Percentiles rank a stretch among this genome's conserved stretches.
These are phyloP conservation scores for Chrysoporthe austroafricana DNA, from an alignment of 2,329 filamentous ascomycete genomes.

Conservation along the genomic window DNA sequence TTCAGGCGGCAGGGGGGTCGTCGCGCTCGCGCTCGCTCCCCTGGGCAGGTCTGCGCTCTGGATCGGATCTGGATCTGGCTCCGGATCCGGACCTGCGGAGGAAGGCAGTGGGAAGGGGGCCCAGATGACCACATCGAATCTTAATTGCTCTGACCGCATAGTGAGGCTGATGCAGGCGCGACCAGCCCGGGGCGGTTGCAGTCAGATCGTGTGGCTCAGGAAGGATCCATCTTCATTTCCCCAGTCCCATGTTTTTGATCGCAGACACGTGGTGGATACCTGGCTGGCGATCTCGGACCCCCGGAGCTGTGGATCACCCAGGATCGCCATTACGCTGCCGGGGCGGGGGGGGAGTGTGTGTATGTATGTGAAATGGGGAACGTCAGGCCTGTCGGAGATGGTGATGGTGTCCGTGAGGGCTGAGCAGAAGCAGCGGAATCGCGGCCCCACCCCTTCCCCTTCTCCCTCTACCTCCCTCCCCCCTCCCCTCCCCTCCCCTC, in stretches of 20 bases:
- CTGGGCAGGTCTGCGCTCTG: neutral
- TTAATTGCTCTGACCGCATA: neutral
- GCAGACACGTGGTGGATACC: slow-evolving; percentile 14
- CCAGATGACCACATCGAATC: slow-evolving; percentile 1
- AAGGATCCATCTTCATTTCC: slow-evolving; percentile 9
- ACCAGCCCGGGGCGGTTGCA: neutral
- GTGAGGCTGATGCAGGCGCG: slow-evolving; percentile 2
- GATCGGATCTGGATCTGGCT: slow-evolving; percentile 8
- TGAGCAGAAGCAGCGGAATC: neutral
- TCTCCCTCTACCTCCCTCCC: neutral
- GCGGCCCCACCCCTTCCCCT: neutral
- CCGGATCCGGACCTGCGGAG: slow-evolving; percentile 12
- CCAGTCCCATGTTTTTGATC: neutral
- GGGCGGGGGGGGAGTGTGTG: neutral
- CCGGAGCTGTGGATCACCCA: neutral
- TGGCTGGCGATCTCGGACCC: slow-evolving; percentile 5
- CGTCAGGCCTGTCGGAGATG: neutral
- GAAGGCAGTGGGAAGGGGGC: slow-evolving; percentile 10
- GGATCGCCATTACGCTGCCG: slow-evolving; percentile 6
- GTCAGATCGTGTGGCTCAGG: slow-evolving; percentile 1
- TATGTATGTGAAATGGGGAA: neutral
- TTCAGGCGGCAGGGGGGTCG: neutral
- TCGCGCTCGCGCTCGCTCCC: neutral
- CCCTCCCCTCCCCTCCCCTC: too few species aligned
- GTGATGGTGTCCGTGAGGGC: neutral